Percentiles rank a stretch among this genome's conserved stretches.
Conservation (phyloP, 176 grass and related monocot species). For the Aegilops longissima region DNA sequence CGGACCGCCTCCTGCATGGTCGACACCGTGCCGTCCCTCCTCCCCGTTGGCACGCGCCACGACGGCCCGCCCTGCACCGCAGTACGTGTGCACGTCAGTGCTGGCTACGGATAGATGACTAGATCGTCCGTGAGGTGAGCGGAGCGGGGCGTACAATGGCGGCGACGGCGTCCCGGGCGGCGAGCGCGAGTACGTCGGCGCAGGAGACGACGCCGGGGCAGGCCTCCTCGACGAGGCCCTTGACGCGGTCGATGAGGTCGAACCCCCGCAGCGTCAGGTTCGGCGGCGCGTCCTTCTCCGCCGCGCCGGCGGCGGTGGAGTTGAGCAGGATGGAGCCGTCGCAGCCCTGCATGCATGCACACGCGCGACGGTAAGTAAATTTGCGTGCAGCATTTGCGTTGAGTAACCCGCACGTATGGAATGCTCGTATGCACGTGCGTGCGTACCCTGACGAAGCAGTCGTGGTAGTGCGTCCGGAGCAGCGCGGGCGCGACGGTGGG, state of each 20-base stretch:
- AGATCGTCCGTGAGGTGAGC: not conserved
- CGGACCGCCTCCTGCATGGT: constrained; percentile 49
- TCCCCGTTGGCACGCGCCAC: constrained; percentile 85
- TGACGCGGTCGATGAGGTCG: constrained; percentile 65
- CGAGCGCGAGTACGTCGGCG: constrained; percentile 73
- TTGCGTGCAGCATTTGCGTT: too few relatives aligned
- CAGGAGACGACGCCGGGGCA: constrained; percentile 96
- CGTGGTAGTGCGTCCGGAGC: constrained; percentile 88
- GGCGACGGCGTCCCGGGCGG: constrained; percentile 71
- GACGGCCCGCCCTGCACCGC: constrained; percentile 67
- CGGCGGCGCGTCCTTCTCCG: constrained; percentile 79
- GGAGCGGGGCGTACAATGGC: constrained; percentile 44
- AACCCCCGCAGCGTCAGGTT: constrained; percentile 87
- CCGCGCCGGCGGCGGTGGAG: constrained; percentile 34
- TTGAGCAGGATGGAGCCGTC: constrained; percentile 83
- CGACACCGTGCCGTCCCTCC: constrained; percentile 77
- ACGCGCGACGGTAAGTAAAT: too few relatives aligned
- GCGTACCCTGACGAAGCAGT: constrained; percentile 87
- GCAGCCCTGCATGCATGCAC: constrained; percentile 51
- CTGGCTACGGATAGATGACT: not conserved
- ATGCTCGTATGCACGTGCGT: not conserved
- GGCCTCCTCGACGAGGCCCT: constrained; percentile 70
- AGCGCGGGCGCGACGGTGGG: constrained; percentile 77
- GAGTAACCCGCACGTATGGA: not conserved
- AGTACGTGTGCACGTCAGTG: not conserved